Conservation (phyloP, 2,329 filamentous ascomycete genomes). For the Cordyceps javanica region DNA sequence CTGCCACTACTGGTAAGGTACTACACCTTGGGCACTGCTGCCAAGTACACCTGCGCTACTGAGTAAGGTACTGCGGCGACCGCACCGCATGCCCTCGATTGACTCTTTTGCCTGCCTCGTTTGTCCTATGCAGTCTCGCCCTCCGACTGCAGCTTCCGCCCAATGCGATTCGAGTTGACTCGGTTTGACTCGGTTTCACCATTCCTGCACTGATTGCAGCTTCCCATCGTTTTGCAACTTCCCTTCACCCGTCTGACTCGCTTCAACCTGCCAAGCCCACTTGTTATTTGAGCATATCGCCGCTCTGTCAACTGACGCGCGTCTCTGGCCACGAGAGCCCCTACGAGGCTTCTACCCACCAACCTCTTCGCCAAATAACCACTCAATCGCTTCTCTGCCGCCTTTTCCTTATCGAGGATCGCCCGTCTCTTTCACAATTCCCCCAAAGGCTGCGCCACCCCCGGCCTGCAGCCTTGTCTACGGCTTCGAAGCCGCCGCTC, state of each 20-base stretch:
- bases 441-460: neutral
- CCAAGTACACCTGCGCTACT: neutral
- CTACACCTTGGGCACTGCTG: neutral
- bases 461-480: neutral
- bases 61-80: too few species aligned
- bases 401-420: neutral
- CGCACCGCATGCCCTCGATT: neutral
- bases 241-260: neutral
- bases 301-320: constrained; percentile 1
- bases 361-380: neutral
- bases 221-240: neutral
- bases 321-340: constrained; percentile 4
- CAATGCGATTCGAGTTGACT: neutral
- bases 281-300: neutral
- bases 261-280: neutral
- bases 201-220: neutral
- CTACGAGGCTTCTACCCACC: neutral
- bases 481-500: neutral
- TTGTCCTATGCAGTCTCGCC: neutral
- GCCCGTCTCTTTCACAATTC: neutral
- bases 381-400: neutral
- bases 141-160: neutral
- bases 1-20: too few species aligned
- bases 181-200: neutral
- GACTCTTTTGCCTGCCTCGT: neutral